These are phyloP conservation scores for Annona squamosa DNA, from an alignment of 164 flowering plant genomes.

Conservation along the genomic window DNA sequence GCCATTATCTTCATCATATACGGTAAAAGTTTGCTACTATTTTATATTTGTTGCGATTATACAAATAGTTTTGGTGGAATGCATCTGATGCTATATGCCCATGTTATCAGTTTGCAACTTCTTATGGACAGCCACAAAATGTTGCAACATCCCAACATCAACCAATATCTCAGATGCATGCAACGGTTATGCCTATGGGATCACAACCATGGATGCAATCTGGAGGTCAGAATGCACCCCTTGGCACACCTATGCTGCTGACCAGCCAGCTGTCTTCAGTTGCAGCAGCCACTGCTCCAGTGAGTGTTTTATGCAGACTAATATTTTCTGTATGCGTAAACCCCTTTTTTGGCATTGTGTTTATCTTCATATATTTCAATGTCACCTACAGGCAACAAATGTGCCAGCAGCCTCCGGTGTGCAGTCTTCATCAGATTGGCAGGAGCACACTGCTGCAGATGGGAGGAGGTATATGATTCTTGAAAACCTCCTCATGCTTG, in stretches of 20 bases:
- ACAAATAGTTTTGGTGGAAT: neutral
- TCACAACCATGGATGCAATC: slow-evolving; percentile 65
- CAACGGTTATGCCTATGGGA: slow-evolving; percentile 27
- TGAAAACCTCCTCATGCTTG: neutral
- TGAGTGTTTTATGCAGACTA: slow-evolving; percentile 14
- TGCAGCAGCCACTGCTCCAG: slow-evolving; percentile 27
- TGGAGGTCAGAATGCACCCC: slow-evolving; percentile 40
- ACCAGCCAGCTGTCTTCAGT: slow-evolving; percentile 31
- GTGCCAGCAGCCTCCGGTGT: slow-evolving; percentile 25
- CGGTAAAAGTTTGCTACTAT: slow-evolving; percentile 37
- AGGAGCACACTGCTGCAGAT: slow-evolving; percentile 80
- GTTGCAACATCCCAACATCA: slow-evolving; percentile 47
- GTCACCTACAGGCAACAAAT: slow-evolving; percentile 29
- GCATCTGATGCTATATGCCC: neutral
- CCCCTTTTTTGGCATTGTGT: neutral
- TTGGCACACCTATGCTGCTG: slow-evolving; percentile 38
- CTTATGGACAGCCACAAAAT: slow-evolving; percentile 52
- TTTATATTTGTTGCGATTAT: neutral
- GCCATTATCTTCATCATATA: slow-evolving; percentile 56
- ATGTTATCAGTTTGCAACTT: slow-evolving; percentile 39
- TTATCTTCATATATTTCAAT: neutral
- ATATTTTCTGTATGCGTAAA: neutral
- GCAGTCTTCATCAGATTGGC: slow-evolving; percentile 82
- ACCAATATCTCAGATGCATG: slow-evolving; percentile 53
- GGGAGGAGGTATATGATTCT: slow-evolving; percentile 63